Conservation (phyloP, 139 green algal genomes). For the Haematococcus sp. region DNA sequence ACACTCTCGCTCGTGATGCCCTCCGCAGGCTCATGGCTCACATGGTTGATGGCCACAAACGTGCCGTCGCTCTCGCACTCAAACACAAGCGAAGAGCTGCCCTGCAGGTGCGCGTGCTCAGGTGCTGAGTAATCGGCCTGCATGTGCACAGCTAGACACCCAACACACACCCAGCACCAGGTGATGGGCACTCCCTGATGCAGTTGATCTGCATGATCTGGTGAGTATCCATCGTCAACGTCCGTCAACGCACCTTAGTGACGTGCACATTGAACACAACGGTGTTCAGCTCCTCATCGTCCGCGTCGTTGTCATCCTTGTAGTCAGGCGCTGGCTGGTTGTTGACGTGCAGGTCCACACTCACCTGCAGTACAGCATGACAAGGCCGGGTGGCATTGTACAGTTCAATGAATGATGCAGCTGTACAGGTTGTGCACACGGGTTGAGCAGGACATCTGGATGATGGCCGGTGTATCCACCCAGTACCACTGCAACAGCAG, state of each 20-base stretch:
- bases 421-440: too few species aligned
- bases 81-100: constrained; percentile 32
- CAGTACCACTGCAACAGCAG: too few species aligned
- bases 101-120: not conserved
- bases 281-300: constrained; percentile 19
- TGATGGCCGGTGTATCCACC: too few species aligned
- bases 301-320: constrained; percentile 1
- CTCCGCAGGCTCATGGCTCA: constrained; percentile 24
- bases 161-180: too few species aligned
- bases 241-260: constrained; percentile 6
- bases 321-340: constrained; percentile 14
- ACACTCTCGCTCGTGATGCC: constrained; percentile 5
- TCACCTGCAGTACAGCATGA: not conserved
- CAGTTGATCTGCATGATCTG: too few species aligned
- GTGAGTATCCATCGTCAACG: not conserved
- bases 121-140: not conserved
- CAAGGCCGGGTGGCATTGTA: too few species aligned
- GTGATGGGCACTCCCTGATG: too few species aligned
- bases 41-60: constrained; percentile 39
- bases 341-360: constrained; percentile 32
- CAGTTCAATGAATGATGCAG: too few species aligned
- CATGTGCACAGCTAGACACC: not conserved
- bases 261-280: constrained; percentile 32
- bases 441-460: too few species aligned
- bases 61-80: constrained; percentile 51